Evolutionary conservation across 495 filamentous ascomycete genomes (phyloP).

Genomic region (Lasiosphaeris hirsuta): DNA sequence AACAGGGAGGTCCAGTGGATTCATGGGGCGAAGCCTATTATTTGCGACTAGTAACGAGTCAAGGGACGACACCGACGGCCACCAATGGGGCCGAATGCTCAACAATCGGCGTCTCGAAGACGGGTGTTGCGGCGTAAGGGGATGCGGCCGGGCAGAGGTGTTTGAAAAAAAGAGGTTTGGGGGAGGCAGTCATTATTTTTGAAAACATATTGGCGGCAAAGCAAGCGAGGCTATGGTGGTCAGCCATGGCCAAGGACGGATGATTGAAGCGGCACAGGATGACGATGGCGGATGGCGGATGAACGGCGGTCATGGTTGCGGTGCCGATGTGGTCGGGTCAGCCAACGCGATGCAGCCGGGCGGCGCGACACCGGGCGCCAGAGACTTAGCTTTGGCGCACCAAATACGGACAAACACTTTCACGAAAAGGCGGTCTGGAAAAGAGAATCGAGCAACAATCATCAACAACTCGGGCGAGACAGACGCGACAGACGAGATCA

Average conservation of each 20-base stretch:
- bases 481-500: neutral
- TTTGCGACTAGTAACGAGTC: too few species aligned
- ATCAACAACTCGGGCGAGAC: neutral
- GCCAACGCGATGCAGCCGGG: conserved; percentile 10
- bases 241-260: neutral
- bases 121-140: conserved; percentile 3
- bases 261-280: conserved; percentile 2
- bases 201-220: too few species aligned
- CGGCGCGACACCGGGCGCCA: neutral
- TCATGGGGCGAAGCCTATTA: too few species aligned
- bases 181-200: conserved; percentile 1
- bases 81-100: too few species aligned
- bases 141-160: neutral
- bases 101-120: neutral
- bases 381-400: neutral
- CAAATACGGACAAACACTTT: too few species aligned
- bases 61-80: too few species aligned
- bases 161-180: conserved; percentile 5
- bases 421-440: conserved; percentile 17
- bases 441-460: neutral
- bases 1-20: too few species aligned
- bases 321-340: neutral
- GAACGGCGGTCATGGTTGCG: too few species aligned
- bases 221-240: too few species aligned
- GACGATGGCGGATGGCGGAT: too few species aligned